Evolutionary conservation across 306 rosid genomes (phyloP).

Genomic region (Pachyrhizus erosus): DNA sequence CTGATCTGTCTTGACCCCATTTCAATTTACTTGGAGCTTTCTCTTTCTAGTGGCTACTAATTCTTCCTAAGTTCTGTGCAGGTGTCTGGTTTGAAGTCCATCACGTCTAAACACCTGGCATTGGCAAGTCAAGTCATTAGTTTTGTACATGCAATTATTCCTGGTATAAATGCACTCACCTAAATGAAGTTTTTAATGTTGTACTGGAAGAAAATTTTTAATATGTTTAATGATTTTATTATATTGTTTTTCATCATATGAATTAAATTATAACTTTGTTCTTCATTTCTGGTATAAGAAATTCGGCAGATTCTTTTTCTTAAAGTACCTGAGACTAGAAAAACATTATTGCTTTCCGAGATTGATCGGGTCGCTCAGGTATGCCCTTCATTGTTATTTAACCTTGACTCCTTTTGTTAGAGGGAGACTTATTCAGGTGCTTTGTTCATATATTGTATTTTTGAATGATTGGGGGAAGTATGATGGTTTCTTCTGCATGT

Average conservation of each 20-base stretch:
- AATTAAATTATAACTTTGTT: constrained; percentile 48
- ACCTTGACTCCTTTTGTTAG: constrained; percentile 2
- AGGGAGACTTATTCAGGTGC: neutral
- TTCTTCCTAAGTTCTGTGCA: constrained; percentile 47
- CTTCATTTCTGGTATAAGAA: constrained; percentile 64
- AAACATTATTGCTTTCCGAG: constrained; percentile 77
- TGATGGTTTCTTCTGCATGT: constrained; percentile 26
- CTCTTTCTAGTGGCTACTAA: constrained; percentile 42
- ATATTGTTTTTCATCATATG: constrained; percentile 9
- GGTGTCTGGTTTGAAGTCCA: constrained; percentile 99
- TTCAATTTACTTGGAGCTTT: constrained; percentile 35
- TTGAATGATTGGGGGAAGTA: constrained; percentile 15
- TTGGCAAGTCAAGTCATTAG: constrained; percentile 99
- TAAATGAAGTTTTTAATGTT: constrained; percentile 24
- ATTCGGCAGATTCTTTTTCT: constrained; percentile 88
- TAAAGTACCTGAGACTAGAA: constrained; percentile 91
- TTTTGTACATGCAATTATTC: constrained; percentile 80
- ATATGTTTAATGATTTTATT: constrained; percentile 25
- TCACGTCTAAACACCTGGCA: constrained; percentile 98
- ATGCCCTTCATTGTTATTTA: constrained; percentile 23
- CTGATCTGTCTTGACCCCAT: constrained; percentile 20
- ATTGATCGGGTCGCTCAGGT: constrained; percentile 97
- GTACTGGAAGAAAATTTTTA: neutral
- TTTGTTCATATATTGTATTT: constrained; percentile 23
- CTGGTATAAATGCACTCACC: constrained; percentile 58